Evolutionary conservation across 2,329 filamentous ascomycete species (phyloP).

Genomic region (Fusarium metavorans): DNA sequence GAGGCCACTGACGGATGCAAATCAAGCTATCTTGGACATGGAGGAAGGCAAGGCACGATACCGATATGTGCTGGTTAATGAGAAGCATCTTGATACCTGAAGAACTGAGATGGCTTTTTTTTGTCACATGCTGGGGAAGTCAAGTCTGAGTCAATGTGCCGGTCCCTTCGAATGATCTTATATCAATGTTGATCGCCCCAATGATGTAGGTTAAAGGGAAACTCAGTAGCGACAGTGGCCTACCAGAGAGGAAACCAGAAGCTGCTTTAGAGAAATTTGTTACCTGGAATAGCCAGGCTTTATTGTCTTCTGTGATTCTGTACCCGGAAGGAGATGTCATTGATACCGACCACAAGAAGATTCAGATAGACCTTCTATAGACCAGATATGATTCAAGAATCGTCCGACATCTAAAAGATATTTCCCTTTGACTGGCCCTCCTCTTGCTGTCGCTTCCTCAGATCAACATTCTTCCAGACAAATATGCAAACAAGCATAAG

Average conservation of each 20-base stretch:
- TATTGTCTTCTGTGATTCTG: neutral
- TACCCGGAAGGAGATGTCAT: neutral
- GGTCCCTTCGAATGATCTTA: neutral
- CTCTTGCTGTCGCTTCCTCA: neutral
- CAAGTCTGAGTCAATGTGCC: neutral
- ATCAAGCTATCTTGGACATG: conserved; percentile 65
- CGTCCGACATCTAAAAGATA: neutral
- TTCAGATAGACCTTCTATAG: neutral
- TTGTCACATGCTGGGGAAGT: neutral
- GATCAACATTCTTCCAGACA: conserved; percentile 1
- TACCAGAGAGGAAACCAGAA: neutral
- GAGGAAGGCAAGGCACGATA: conserved; percentile 62
- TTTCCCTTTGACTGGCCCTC: conserved; percentile 1
- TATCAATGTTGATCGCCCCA: neutral
- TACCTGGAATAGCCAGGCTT: neutral
- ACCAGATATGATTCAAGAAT: neutral
- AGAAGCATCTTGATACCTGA: conserved; percentile 33
- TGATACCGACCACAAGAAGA: neutral
- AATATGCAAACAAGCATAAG: neutral
- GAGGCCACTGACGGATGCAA: conserved; percentile 64
- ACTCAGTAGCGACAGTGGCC: neutral
- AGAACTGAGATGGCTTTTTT: neutral
- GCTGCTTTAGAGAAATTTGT: neutral
- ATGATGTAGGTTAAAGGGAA: neutral
- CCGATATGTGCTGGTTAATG: conserved; percentile 57